Conservation (phyloP, 108 stramenopile species). For the Skeletonema grethae region DNA sequence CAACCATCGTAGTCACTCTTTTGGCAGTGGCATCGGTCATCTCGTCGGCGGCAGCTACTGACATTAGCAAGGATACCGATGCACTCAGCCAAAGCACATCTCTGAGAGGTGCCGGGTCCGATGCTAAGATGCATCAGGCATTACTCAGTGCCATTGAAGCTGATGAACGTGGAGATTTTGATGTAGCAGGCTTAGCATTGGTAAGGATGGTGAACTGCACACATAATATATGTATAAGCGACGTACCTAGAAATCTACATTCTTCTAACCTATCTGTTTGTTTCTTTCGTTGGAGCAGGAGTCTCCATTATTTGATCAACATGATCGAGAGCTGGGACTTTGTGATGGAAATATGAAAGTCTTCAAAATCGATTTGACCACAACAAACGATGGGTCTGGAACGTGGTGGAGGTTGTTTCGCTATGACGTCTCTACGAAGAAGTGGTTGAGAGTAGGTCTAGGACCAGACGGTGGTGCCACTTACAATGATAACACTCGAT, state of each 20-base stretch:
- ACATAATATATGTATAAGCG: background rate
- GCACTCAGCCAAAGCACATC: background rate
- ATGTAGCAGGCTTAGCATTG: background rate
- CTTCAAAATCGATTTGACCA: background rate
- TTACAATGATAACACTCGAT: background rate
- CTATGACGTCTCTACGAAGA: background rate
- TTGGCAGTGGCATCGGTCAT: background rate
- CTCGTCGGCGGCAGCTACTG: background rate
- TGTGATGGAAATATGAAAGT: background rate
- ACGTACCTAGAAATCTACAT: background rate
- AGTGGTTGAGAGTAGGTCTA: background rate
- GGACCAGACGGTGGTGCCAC: background rate
- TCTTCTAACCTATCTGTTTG: background rate
- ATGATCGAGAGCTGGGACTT: background rate
- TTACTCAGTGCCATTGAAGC: background rate
- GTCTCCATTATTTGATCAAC: background rate
- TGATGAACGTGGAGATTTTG: background rate
- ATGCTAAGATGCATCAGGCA: background rate
- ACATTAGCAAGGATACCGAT: background rate
- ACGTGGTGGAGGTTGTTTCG: background rate
- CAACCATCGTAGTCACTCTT: constrained; percentile 1
- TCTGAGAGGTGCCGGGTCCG: background rate
- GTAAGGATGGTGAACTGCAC: background rate
- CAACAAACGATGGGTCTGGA: background rate
- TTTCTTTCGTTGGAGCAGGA: background rate